Evolutionary conservation across 2,329 filamentous ascomycete species (phyloP), one percentile per base, ranked within the genome.

Genomic region (Ophiostoma australiae): DNA sequence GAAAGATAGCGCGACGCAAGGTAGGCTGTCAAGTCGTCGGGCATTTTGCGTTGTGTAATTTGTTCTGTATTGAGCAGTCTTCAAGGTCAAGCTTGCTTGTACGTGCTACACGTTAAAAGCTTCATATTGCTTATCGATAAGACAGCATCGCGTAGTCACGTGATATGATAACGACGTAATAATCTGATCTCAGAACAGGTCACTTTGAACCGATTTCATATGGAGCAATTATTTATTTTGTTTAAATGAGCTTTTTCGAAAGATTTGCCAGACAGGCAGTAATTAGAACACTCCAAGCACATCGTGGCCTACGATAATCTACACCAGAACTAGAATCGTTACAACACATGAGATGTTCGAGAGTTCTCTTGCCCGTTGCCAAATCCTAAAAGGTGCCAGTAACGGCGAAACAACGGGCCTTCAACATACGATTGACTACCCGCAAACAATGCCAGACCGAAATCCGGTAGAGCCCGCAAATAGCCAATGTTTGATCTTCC

Each of bases 1-100:
- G 86, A 91, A 68, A 99, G 89, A 79, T 99, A 99, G 80, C 93
- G 95, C 74, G 92, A 90, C 52, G 94, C 94, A 48, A 99, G 87
- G 78, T 98, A 99, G 77, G 89, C 89, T 72, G 93, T 90, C 74
- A 97, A 86, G 75, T 88, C 85, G 73, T 83, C 82, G 63, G 85
- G 81, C 86, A 87, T 88, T 23, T 17, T 41, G 39, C 3, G 39
- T 33, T 27, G 10, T 44, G 65, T 27, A 2, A 4, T 41, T 39
- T 39, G 37, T 44, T 11, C 15, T 13, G 35, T 10, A 6, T 37
- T 65, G 3, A 3, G 23, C 52, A 58, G 23, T 48, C 7, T 5
- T 20, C 44, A 20, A 48, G 20, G 58, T 17, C 4, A 35, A 35
- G 61, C 44, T 48, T 48, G 44, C 20, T 6, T 20, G 37, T 13